Conservation (phyloP, 108 stramenopile species). For the Aurantiochytrium sp. region DNA sequence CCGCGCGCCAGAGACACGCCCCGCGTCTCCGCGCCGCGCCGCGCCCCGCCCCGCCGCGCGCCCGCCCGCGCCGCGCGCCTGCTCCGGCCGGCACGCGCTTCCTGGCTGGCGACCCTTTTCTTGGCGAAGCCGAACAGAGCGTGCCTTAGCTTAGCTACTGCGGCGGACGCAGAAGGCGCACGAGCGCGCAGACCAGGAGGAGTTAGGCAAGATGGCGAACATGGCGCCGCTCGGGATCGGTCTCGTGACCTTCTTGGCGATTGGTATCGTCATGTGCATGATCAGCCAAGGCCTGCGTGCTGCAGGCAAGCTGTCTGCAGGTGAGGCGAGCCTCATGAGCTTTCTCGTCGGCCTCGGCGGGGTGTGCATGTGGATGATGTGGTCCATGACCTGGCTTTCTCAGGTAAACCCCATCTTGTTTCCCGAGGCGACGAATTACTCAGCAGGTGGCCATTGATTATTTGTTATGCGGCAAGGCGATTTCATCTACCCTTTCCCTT, state of each 20-base stretch:
- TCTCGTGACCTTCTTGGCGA: background rate
- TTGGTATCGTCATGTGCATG: background rate
- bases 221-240: background rate
- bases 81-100: no score
- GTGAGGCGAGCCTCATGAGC: background rate
- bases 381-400: conserved; percentile 6
- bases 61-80: no score
- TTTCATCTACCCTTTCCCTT: no score
- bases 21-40: no score
- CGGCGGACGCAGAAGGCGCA: background rate
- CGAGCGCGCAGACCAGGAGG: background rate
- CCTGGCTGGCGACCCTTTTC: no score
- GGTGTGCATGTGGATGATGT: conserved; percentile 22
- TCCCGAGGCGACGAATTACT: background rate
- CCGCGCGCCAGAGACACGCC: no score
- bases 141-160: no score
- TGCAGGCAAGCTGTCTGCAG: background rate
- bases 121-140: no score
- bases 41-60: no score
- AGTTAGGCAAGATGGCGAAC: background rate
- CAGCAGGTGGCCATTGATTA: background rate
- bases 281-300: background rate
- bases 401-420: background rate
- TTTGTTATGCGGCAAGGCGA: background rate
- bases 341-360: background rate